These are phyloP conservation scores for Raphanus sativus DNA, from an alignment of 345 rosid species.

Conservation along the genomic window DNA sequence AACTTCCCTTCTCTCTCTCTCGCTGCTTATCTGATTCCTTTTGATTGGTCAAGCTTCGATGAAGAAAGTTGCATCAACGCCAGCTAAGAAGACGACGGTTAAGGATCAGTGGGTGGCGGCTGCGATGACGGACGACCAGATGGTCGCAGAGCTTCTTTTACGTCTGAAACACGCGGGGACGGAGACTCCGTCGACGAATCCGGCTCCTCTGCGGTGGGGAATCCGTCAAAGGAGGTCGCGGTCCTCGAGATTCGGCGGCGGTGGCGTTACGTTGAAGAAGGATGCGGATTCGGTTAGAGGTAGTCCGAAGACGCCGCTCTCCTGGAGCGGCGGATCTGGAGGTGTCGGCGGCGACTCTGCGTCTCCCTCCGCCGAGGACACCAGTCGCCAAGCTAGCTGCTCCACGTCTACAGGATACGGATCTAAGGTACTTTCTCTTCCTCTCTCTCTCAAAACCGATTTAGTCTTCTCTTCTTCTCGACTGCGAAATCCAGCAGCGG, in stretches of 20 bases:
- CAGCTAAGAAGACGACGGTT: slow-evolving; percentile 26
- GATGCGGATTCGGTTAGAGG: slow-evolving; percentile 54
- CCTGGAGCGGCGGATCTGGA: slow-evolving; percentile 68
- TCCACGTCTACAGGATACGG: slow-evolving; percentile 54
- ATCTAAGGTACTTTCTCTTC: slow-evolving; percentile 60
- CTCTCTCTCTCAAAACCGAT: neutral
- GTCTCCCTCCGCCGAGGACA: slow-evolving; percentile 67
- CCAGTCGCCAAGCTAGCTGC: slow-evolving; percentile 48
- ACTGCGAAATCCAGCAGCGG: too few species aligned
- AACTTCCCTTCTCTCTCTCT: slow-evolving; percentile 19
- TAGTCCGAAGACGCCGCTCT: slow-evolving; percentile 72
- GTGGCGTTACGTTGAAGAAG: slow-evolving; percentile 34
- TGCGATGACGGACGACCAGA: slow-evolving; percentile 64
- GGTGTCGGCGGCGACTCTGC: slow-evolving; percentile 27
- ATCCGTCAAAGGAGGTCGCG: slow-evolving; percentile 59
- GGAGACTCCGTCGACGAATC: slow-evolving; percentile 22
- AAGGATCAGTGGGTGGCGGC: slow-evolving; percentile 68
- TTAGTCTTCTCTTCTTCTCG: neutral
- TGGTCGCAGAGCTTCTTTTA: slow-evolving; percentile 69
- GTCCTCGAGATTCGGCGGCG: slow-evolving; percentile 41
- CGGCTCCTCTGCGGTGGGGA: slow-evolving; percentile 57
- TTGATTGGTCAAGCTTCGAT: slow-evolving; percentile 5
- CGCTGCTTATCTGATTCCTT: slow-evolving; percentile 13
- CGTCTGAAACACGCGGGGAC: slow-evolving; percentile 47
- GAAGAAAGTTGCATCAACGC: slow-evolving; percentile 6